Evolutionary conservation across 495 filamentous ascomycete species (phyloP).

Genomic region (Annulohypoxylon nitens): DNA sequence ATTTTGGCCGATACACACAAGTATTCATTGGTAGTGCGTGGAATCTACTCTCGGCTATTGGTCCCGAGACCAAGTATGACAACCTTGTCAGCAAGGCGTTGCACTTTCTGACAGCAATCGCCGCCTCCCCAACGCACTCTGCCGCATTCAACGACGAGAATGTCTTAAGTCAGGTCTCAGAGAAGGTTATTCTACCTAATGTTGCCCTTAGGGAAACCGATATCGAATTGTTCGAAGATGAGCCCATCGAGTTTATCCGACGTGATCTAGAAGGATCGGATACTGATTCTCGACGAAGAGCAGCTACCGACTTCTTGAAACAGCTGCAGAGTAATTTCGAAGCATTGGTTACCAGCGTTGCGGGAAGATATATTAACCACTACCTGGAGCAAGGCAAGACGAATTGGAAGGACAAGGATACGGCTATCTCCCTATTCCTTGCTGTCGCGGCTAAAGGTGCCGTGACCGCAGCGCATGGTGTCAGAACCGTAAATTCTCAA

Average conservation of each 20-base stretch:
- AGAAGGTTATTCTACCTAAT: constrained; percentile 96
- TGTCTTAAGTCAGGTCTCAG: constrained; percentile 83
- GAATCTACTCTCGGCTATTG: constrained; percentile 87
- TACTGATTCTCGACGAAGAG: constrained; percentile 89
- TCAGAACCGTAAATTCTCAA: constrained; percentile 85
- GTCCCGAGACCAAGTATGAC: constrained; percentile 91
- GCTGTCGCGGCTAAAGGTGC: constrained; percentile 92
- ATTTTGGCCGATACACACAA: constrained; percentile 80
- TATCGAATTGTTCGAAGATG: constrained; percentile 95
- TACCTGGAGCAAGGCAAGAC: constrained; percentile 75
- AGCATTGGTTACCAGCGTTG: constrained; percentile 80
- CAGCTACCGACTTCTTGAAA: constrained; percentile 92
- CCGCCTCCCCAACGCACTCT: constrained; percentile 80
- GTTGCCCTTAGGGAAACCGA: constrained; percentile 91
- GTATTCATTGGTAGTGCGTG: constrained; percentile 90
- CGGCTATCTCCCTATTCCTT: constrained; percentile 93
- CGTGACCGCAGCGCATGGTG: constrained; percentile 85
- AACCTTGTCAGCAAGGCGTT: constrained; percentile 94
- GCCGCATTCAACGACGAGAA: constrained; percentile 83
- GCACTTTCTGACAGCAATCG: constrained; percentile 92
- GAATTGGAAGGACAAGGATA: constrained; percentile 98
- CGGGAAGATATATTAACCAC: constrained; percentile 83
- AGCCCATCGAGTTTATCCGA: constrained; percentile 98
- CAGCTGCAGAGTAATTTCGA: constrained; percentile 91
- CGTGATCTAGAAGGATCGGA: constrained; percentile 97